Evolutionary conservation across 2,329 filamentous ascomycete genomes (phyloP).

Genomic region (Kalaharituber pfeilii): DNA sequence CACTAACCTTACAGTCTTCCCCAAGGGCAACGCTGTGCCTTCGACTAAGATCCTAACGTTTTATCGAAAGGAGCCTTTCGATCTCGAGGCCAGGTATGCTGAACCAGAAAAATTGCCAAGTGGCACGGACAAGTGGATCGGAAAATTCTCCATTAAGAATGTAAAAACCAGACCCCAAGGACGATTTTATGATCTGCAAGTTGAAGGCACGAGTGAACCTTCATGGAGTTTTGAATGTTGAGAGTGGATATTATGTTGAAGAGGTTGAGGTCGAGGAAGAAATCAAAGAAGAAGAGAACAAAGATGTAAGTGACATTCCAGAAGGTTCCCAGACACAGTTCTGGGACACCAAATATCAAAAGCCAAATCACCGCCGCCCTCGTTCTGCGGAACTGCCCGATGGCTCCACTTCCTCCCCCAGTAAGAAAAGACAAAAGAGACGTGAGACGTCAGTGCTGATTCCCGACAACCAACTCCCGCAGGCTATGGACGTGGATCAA

Average conservation of each 20-base stretch:
- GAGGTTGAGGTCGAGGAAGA: conserved; percentile 95
- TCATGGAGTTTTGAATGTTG: conserved; percentile 88
- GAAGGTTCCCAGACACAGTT: neutral
- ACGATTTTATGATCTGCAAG: conserved; percentile 99
- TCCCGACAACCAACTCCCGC: conserved; percentile 17
- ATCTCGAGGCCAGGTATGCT: conserved; percentile 85
- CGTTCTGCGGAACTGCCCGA: neutral
- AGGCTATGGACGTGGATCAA: conserved; percentile 75
- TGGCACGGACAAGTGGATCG: conserved; percentile 87
- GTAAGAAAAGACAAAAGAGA: neutral
- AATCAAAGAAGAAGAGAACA: conserved; percentile 49
- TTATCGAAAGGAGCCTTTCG: conserved; percentile 95
- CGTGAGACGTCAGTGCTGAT: neutral
- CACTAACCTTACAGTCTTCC: conserved; percentile 91
- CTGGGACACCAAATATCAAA: neutral
- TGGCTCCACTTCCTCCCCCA: neutral
- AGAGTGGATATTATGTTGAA: conserved; percentile 95
- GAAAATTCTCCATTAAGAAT: conserved; percentile 92
- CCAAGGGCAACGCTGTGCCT: conserved; percentile 88
- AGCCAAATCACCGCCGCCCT: neutral
- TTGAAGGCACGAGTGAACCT: conserved; percentile 94
- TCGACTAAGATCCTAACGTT: conserved; percentile 99
- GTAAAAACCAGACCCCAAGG: conserved; percentile 84
- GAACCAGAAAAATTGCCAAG: conserved; percentile 74
- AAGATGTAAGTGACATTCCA: conserved; percentile 28